Evolutionary conservation across 495 filamentous ascomycete genomes (phyloP), one percentile per base, ranked within the genome.

Genomic region (Penicillium diatomitis): DNA sequence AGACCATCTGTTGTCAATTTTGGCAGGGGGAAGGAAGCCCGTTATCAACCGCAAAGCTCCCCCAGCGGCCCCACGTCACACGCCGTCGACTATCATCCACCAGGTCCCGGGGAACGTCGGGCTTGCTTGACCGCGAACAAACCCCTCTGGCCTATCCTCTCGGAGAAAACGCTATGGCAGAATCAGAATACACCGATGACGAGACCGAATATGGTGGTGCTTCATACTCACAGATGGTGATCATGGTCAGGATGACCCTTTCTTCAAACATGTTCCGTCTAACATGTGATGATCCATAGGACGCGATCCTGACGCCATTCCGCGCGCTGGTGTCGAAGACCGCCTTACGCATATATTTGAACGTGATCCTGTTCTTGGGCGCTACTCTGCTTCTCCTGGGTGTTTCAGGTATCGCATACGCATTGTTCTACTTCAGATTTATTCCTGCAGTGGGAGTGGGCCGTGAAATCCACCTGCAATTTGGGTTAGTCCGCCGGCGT

Each of bases 351-450:
- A 78, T 83, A 20, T 91, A 95, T 58, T 61, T 95, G 39, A 80
- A 78, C 56, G 80, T 80, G n/a, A 52, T 80, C 8, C 68, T 95
- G 29, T 77, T 89, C 56, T 57, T 79, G 44, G 57, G 70, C 29
- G 75, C 83, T 1, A 78, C 76, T 8, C 31, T 78, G 6, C 55
- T 77, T 34, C 74, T 96, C 37, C 62, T 87, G 31, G 76, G 68
- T 12, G 62, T 87, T 20, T 82, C 88, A 2, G 70, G 75, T 2
- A 45, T 83, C 27, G 83, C 82, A 5, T 95, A 95, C 61, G 68
- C 75, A 11, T 57, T 86, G 6, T 92, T 96, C 63, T 96, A 96
- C 71, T 74, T 80, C 61, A 78, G 78, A 51, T 89, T 86, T 64
- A 81, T 98, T 32, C 92, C 92, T 1, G 81, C 85, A 39, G 68